Conservation (phyloP, 2,329 filamentous ascomycete species). For the Arthrobotrys conoides region DNA sequence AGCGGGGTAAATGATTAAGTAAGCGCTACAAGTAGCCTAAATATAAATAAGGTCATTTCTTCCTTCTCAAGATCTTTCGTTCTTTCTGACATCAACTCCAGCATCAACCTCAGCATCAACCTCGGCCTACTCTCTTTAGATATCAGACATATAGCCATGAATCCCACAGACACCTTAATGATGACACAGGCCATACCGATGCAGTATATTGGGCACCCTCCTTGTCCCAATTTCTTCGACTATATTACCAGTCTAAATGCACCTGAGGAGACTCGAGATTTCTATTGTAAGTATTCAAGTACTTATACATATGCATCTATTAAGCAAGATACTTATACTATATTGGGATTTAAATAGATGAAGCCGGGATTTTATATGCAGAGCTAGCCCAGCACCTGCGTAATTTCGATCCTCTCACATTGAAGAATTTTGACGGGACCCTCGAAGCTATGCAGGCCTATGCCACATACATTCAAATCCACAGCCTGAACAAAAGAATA, state of each 20-base stretch:
- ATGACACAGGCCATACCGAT: too few species aligned
- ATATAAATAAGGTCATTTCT: slow-evolving; percentile 8
- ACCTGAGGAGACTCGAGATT: neutral
- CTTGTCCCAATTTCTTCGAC: too few species aligned
- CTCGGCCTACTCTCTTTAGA: neutral
- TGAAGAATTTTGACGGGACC: neutral
- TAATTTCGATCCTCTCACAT: slow-evolving; percentile 5
- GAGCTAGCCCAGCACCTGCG: neutral
- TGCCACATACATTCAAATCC: neutral
- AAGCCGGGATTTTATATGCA: slow-evolving; percentile 1
- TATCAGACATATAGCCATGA: slow-evolving; percentile 12
- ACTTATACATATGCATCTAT: too few species aligned
- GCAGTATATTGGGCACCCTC: too few species aligned
- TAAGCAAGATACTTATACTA: slow-evolving; percentile 13
- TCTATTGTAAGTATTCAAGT: neutral
- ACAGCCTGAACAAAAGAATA: neutral
- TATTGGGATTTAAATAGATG: neutral
- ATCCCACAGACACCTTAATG: too few species aligned
- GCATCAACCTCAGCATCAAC: too few species aligned
- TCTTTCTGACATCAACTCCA: neutral
- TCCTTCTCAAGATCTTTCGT: slow-evolving; percentile 5
- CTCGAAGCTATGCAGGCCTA: slow-evolving; percentile 10
- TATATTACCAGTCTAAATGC: too few species aligned
- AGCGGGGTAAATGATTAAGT: slow-evolving; percentile 20
- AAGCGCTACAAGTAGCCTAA: slow-evolving; percentile 2